These are phyloP conservation scores for Eucalyptus pauciflora DNA, from an alignment of 345 rosid species.

Conservation along the genomic window DNA sequence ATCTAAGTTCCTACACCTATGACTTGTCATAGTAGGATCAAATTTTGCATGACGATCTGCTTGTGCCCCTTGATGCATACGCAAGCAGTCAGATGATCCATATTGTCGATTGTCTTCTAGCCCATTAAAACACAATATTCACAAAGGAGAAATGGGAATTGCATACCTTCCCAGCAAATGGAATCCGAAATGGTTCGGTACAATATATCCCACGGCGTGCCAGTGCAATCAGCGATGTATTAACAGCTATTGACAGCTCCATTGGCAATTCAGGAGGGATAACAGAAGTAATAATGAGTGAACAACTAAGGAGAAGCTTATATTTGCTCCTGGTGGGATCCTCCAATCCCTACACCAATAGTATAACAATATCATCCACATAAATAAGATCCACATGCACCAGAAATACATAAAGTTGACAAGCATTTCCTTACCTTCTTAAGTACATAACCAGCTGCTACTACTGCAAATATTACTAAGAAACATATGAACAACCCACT, in stretches of 20 bases:
- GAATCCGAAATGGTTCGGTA: conserved; percentile 98
- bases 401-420: background rate
- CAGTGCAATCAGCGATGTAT: conserved; percentile 91
- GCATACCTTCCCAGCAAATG: conserved; percentile 92
- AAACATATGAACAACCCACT: conserved; percentile 94
- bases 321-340: conserved; percentile 99
- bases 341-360: conserved; percentile 68
- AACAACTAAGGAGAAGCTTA: conserved; percentile 93
- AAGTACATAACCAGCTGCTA: conserved; percentile 98
- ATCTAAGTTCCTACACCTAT: background rate
- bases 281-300: conserved; percentile 90
- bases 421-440: conserved; percentile 40
- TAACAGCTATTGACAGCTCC: conserved; percentile 98
- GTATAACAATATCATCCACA: background rate
- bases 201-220: conserved; percentile 97
- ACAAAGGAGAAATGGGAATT: background rate
- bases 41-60: background rate
- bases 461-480: conserved; percentile 86
- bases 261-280: conserved; percentile 99
- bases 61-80: background rate
- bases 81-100: background rate
- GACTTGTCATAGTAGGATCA: background rate
- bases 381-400: background rate
- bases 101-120: background rate
- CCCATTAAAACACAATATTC: background rate